A percentile compares a stretch with the other conserved stretches of the same genome.
These are phyloP conservation scores for Solanum phureja DNA, from an alignment of 257 asterid genomes.

Conservation along the genomic window DNA sequence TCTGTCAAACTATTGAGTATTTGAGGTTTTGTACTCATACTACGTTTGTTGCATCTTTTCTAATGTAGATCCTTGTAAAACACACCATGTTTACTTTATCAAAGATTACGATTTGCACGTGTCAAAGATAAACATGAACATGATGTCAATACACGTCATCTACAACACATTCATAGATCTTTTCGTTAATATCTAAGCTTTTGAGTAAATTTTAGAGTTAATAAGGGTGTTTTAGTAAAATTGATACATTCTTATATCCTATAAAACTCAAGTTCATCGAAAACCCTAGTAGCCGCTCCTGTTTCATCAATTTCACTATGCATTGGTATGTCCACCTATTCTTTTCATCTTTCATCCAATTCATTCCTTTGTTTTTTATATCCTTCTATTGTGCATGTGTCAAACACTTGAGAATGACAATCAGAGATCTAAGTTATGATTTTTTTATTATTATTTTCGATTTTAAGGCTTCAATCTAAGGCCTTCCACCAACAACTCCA, in stretches of 20 bases:
- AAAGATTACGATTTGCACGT: not conserved
- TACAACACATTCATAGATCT: not conserved
- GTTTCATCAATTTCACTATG: not conserved
- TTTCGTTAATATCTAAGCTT: not conserved
- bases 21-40: no score
- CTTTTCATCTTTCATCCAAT: not conserved
- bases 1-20: no score
- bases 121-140: not conserved
- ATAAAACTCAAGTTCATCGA: not conserved
- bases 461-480: not conserved
- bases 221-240: not conserved
- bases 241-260: not conserved
- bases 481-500: not conserved
- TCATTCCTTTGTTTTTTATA: not conserved
- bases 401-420: not conserved
- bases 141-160: not conserved
- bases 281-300: not conserved
- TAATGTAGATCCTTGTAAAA: not conserved
- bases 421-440: not conserved
- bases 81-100: not conserved
- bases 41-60: no score
- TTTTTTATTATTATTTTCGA: not conserved
- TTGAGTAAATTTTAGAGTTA: not conserved
- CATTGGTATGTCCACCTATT: not conserved
- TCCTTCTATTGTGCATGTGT: not conserved